These are phyloP conservation scores for Colletotrichum chlorophyti DNA, from an alignment of 2,329 filamentous ascomycete species.

Conservation along the genomic window DNA sequence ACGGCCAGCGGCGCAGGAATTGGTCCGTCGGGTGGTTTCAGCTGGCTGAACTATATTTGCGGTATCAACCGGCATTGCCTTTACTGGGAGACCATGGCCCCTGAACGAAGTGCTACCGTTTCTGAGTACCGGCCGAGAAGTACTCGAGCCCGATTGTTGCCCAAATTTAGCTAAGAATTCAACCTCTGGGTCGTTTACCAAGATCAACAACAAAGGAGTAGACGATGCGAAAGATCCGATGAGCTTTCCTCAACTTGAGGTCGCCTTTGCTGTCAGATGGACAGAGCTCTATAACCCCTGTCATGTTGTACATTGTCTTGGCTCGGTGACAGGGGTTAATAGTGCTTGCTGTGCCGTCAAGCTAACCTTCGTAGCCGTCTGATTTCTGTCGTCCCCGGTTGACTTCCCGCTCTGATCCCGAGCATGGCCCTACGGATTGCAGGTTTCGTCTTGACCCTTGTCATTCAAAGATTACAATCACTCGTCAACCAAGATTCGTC, in stretches of 20 bases:
- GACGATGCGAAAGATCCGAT: not conserved
- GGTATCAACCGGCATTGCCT: not conserved
- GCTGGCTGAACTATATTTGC: not conserved
- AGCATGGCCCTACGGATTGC: not conserved
- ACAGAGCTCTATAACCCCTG: constrained; percentile 10
- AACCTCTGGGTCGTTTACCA: not conserved
- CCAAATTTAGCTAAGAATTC: not conserved
- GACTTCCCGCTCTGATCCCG: constrained; percentile 6
- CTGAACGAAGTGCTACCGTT: too few relatives aligned
- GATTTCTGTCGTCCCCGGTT: not conserved
- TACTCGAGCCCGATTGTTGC: not conserved
- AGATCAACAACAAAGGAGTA: too few relatives aligned
- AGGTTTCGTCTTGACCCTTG: not conserved
- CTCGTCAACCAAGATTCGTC: not conserved
- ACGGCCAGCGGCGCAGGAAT: not conserved
- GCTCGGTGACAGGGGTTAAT: constrained; percentile 14
- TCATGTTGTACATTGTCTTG: constrained; percentile 26
- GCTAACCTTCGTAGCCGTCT: constrained; percentile 8
- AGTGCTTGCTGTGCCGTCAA: constrained; percentile 22
- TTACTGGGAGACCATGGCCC: not conserved
- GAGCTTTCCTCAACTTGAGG: not conserved
- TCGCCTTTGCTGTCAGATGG: not conserved
- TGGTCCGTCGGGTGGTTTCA: not conserved
- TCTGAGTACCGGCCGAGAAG: too few relatives aligned
- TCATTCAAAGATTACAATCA: not conserved